Evolutionary conservation across 129 eudicot species (phyloP).

Genomic region (Cynara cardunculus): DNA sequence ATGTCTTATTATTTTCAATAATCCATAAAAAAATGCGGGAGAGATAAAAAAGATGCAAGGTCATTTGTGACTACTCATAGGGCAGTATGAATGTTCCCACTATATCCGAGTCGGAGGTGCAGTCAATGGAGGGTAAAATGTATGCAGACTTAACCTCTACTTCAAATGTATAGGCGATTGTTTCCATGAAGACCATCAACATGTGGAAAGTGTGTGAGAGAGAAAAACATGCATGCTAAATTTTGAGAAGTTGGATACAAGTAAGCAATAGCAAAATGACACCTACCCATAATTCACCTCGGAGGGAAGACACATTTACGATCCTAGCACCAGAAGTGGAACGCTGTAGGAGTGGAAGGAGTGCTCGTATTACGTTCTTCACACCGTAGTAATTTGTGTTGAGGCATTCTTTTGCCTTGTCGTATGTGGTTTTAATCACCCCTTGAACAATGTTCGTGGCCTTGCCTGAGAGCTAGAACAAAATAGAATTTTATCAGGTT

Average conservation of each 20-base stretch:
- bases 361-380: constrained; percentile 66
- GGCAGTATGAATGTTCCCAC: too few relatives aligned
- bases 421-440: constrained; percentile 55
- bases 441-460: constrained; percentile 53
- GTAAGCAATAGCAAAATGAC: neutral
- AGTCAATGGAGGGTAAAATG: too few relatives aligned
- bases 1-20: too few relatives aligned
- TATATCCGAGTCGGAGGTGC: too few relatives aligned
- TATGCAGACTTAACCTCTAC: neutral
- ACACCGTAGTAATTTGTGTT: constrained; percentile 75
- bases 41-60: too few relatives aligned
- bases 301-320: constrained; percentile 70
- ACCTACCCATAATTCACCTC: constrained; percentile 62
- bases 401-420: constrained; percentile 62
- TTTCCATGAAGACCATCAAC: too few relatives aligned
- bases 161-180: neutral
- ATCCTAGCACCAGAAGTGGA: constrained; percentile 69
- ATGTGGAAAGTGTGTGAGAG: neutral
- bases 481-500: neutral
- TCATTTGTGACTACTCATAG: too few relatives aligned
- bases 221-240: neutral
- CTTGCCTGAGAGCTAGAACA: constrained; percentile 60
- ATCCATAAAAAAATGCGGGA: too few relatives aligned
- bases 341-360: constrained; percentile 68
- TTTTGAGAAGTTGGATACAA: neutral